A percentile compares a stretch with the other conserved stretches of the same genome.
Evolutionary conservation across 23 red algal genomes (phyloP).

Genomic region (Agarophyton chilense): DNA sequence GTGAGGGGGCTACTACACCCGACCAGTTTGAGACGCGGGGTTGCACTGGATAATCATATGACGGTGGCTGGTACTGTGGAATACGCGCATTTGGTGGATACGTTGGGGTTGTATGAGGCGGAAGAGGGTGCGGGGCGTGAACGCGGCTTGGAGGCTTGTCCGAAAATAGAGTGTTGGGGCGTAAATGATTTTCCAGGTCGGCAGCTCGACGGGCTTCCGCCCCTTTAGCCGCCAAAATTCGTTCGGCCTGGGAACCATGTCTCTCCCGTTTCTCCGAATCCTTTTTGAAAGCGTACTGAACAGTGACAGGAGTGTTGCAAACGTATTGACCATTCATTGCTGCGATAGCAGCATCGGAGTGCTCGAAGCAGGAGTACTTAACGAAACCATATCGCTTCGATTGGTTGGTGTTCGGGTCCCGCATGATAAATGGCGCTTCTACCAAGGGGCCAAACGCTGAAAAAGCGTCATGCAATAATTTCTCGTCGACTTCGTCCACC

Average conservation of each 20-base stretch:
- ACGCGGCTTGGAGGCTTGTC: conserved; percentile 32
- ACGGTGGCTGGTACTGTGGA: background rate
- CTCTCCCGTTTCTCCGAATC: conserved; percentile 65
- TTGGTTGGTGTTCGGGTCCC: conserved; percentile 51
- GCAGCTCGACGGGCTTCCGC: conserved; percentile 27
- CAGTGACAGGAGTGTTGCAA: conserved; percentile 70
- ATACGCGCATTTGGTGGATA: conserved; percentile 1
- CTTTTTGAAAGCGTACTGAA: conserved; percentile 95
- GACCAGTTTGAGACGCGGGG: background rate
- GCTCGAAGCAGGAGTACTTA: conserved; percentile 79
- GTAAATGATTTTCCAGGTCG: background rate
- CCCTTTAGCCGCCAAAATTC: conserved; percentile 68
- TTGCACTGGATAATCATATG: background rate
- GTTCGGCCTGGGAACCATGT: conserved; percentile 85
- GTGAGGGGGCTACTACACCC: background rate
- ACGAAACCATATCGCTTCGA: conserved; percentile 81
- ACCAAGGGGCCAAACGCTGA: conserved; percentile 79
- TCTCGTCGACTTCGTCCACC: conserved; percentile 84
- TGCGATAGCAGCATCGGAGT: conserved; percentile 78
- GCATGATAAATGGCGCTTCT: conserved; percentile 81
- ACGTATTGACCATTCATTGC: conserved; percentile 85
- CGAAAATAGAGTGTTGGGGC: conserved; percentile 47
- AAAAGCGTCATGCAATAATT: conserved; percentile 80
- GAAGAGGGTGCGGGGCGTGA: background rate
- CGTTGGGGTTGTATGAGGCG: background rate